Base-by-base conservation (phyloP, 495 filamentous ascomycete genomes). In the Neurospora terricola region DNA sequence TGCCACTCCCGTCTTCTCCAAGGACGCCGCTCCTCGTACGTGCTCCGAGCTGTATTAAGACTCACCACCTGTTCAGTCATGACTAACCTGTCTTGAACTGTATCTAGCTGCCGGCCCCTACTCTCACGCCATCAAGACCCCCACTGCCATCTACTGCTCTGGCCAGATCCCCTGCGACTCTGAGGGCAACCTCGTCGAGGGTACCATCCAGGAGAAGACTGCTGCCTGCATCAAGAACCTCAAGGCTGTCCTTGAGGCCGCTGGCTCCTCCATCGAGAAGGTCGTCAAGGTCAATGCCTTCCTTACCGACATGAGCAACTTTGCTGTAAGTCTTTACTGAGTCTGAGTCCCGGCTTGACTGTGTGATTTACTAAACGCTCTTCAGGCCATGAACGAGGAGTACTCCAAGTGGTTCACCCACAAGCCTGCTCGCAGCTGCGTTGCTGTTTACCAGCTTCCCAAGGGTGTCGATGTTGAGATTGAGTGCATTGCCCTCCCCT, bases 391-490 rank as follows among this genome's bases (percentile, higher is more conserved):
- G 92, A 97, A 97, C 84, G 86, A 86, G 75, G 90, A 91, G 81
- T 98, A 97, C 78, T 92, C 91, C 84, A 92, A 92, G 84, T 92
- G 90, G 86, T 96, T 97, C 83, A 84, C 84, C 43, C 91, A 93
- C 84, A 96, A 94, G 87, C 95, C 95, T 21, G 94, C 95, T 38
- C 88, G 95, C 69, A 96, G 92, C 84, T 98, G 95, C 83, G 92
- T 98, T 72, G 95, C 93, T 70, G 95, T 95, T 69, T 89, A 90
- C 81, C 89, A 94, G 85, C 86, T 98, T 75, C 95, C 95, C 71
- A 97, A 97, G 88, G 91, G 90, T 42, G 94, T 94, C 69, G 88
- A 90, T 70, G 90, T 97, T 71, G 95, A 98, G 89, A 97, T 98
- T 81, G 95, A 98, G 88, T 93, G 91, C 82, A 89, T 92, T 83